Base-by-base conservation (phyloP, 2,329 filamentous ascomycete species). In the Fusarium caatingaense region DNA sequence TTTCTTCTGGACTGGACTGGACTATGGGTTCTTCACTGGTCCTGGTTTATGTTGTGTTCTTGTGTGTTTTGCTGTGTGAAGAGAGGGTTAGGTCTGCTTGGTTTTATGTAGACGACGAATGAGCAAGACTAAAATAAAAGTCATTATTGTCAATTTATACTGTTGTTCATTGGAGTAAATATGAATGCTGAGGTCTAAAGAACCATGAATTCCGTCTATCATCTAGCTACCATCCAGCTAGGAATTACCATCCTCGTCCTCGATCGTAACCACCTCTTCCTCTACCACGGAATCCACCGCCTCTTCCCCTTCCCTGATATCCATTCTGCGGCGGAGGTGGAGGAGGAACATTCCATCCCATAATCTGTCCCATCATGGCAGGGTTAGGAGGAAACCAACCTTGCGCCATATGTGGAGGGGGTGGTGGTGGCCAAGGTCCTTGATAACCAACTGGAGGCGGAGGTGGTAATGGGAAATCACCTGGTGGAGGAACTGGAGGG, bases 381-480 rank as follows among this genome's bases (percentile, higher is more conserved):
- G 75, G 70, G 42, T 78, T 74, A 6, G 73, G 62, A 41, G 63
- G 69, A 10, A 72, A 75, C 78, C 78, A 80, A 48, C 57, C 69
- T 67, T 30, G 71, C 9, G 64, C 53, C 66, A 75, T 64, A 12
- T 65, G 60, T 23, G 72, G 75, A 45, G 74, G 77, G n/a, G 76
- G 79, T 0, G 82, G 80, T 10, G 80, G 80, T 6, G 79, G 82
- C 82, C 83, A 85, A 13, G 78, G 77, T 4, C 82, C 82, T 50
- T 78, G 77, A 54, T 81, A 83, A 8, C 80, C 80, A 16, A 71
- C 70, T 12, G 81, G 80, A 0, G 78, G 61, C 32, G 61, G 60
- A 6, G 61, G 61, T 15, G 51, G 45, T 9, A 41, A 8, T 20
- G 61, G 60, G 3, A 64, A 64, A 28, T 58, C 40, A 18, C 60